Evolutionary conservation across 352 stramenopile genomes (phyloP).

Genomic region (Hyaloperonospora arabidopsidis): DNA sequence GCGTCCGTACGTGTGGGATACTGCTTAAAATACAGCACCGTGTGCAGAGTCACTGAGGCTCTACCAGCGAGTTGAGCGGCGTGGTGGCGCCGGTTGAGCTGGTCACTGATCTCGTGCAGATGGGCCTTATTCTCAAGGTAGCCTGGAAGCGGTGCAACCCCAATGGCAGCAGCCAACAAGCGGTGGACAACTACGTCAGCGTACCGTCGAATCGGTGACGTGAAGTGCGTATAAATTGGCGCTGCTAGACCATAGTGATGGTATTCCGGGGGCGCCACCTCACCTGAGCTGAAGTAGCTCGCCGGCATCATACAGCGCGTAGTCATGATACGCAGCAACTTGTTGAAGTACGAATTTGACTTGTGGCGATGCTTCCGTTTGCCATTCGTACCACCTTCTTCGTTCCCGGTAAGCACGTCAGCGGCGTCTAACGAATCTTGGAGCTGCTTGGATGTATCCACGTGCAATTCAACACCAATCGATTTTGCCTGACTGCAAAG

Average conservation of each 20-base stretch:
- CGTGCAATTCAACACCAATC: constrained; percentile 70
- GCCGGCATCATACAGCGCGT: constrained; percentile 98
- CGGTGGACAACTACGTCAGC: constrained; percentile 98
- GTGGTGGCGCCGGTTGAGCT: constrained; percentile 96
- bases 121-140: constrained; percentile 91
- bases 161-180: constrained; percentile 93
- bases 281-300: constrained; percentile 97
- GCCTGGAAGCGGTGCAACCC: constrained; percentile 90
- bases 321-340: constrained; percentile 93
- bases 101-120: constrained; percentile 92
- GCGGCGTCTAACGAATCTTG: constrained; percentile 82
- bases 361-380: constrained; percentile 33
- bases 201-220: constrained; percentile 96
- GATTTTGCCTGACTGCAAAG: constrained; percentile 73
- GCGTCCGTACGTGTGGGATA: constrained; percentile 79
- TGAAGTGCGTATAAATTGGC: constrained; percentile 99
- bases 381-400: constrained; percentile 7
- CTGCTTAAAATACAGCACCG: constrained; percentile 94
- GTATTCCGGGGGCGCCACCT: constrained; percentile 92
- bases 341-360: constrained; percentile 96
- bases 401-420: constrained; percentile 27
- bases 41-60: constrained; percentile 95
- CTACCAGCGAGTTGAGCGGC: constrained; percentile 94
- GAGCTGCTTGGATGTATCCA: constrained; percentile 74
- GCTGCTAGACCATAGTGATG: constrained; percentile 98